phyloP scores from a whole-genome alignment of 2,329 filamentous ascomycete species.

The Penicillium sp. region DNA sequence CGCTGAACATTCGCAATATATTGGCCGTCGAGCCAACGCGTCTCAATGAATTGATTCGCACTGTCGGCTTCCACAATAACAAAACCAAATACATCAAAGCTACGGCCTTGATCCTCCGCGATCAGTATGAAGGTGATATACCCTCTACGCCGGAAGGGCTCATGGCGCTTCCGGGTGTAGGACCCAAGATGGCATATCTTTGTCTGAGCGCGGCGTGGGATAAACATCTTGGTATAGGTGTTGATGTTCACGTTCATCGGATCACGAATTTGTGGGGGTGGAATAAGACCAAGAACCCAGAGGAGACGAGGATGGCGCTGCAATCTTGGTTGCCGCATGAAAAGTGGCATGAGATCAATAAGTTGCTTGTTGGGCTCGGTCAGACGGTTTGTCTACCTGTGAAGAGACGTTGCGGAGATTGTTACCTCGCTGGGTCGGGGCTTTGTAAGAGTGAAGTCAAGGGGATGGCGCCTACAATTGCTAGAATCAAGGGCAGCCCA shows the following conservation, averaged over 20 bases:
- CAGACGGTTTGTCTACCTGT: constrained; percentile 84
- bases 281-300: constrained; percentile 78
- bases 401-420: constrained; percentile 79
- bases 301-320: constrained; percentile 74
- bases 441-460: constrained; percentile 73
- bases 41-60: constrained; percentile 74
- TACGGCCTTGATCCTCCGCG: constrained; percentile 70
- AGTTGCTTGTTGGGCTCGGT: constrained; percentile 81
- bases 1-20: constrained; percentile 74
- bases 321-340: constrained; percentile 82
- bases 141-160: constrained; percentile 76
- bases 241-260: constrained; percentile 92
- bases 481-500: constrained; percentile 39
- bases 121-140: constrained; percentile 73
- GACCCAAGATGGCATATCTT: constrained; percentile 92
- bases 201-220: constrained; percentile 78
- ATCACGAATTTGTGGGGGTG: constrained; percentile 95
- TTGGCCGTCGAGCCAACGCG: constrained; percentile 67
- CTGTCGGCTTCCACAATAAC: constrained; percentile 92
- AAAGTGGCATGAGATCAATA: constrained; percentile 90
- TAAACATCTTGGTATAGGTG: constrained; percentile 75
- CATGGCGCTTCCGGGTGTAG: constrained; percentile 78
- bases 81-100: constrained; percentile 84
- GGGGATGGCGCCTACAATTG: constrained; percentile 61
- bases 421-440: constrained; percentile 72